These are phyloP conservation scores for Coemansia sp. DNA, from an alignment of 192 early-diverging fungal genomes.

Conservation along the genomic window DNA sequence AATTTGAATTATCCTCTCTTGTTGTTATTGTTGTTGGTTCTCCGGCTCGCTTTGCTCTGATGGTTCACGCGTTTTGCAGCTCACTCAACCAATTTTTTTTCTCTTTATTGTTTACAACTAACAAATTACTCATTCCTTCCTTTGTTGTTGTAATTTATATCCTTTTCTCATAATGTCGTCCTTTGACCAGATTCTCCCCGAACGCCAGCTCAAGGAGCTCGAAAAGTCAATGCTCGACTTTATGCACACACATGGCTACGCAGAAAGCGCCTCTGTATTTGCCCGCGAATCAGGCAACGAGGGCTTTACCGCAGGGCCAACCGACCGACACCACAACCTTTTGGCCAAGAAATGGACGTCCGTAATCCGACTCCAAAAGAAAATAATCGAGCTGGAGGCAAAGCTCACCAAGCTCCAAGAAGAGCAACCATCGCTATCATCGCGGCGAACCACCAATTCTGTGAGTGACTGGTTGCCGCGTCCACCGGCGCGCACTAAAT, in stretches of 20 bases:
- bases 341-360: slow-evolving; percentile 87
- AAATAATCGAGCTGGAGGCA: slow-evolving; percentile 93
- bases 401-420: slow-evolving; percentile 80
- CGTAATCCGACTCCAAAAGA: slow-evolving; percentile 92
- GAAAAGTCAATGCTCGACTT: slow-evolving; percentile 84
- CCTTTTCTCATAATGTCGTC: slow-evolving; percentile 19
- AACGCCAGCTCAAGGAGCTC: slow-evolving; percentile 78
- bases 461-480: slow-evolving; percentile 83
- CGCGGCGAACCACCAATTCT: background rate
- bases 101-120: background rate
- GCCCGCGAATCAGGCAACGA: slow-evolving; percentile 72
- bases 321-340: slow-evolving; percentile 61
- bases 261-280: slow-evolving; percentile 69
- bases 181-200: slow-evolving; percentile 58
- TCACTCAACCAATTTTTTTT: background rate
- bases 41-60: background rate
- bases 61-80: too few species aligned
- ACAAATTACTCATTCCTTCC: background rate
- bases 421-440: slow-evolving; percentile 28
- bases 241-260: slow-evolving; percentile 74
- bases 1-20: background rate
- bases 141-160: background rate
- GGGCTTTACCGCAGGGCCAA: slow-evolving; percentile 72
- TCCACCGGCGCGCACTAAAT: slow-evolving; percentile 71
- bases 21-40: background rate